Conservation (phyloP, 495 filamentous ascomycete genomes). For the Penicillium canariense region DNA sequence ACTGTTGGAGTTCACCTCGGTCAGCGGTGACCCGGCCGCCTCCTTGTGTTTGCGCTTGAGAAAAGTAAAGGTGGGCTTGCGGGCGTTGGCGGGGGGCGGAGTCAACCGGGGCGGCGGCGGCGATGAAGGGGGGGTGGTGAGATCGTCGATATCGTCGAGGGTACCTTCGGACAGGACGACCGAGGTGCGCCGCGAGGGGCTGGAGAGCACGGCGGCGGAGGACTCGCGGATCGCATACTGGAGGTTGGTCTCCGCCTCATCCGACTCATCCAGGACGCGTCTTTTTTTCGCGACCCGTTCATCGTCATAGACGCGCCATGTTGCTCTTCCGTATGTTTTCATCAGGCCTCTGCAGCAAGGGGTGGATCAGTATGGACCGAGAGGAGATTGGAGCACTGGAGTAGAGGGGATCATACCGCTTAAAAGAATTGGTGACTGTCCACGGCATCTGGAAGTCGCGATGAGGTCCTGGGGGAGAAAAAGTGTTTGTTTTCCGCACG, state of each 20-base stretch:
- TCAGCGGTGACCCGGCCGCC: conserved; percentile 39
- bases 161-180: conserved; percentile 47
- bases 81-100: conserved; percentile 54
- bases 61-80: conserved; percentile 52
- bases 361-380: conserved; percentile 3
- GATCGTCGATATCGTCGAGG: conserved; percentile 44
- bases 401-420: conserved; percentile 36
- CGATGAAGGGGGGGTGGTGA: conserved; percentile 50
- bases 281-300: conserved; percentile 46
- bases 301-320: conserved; percentile 51
- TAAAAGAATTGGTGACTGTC: conserved; percentile 58
- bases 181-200: conserved; percentile 48
- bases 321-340: conserved; percentile 52
- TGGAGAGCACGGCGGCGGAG: conserved; percentile 48
- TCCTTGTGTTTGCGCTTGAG: conserved; percentile 54
- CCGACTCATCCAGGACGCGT: conserved; percentile 46
- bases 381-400: not conserved
- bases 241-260: conserved; percentile 47
- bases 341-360: conserved; percentile 42
- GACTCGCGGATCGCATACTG: conserved; percentile 51
- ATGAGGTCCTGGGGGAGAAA: conserved; percentile 8
- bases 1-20: conserved; percentile 52
- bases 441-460: conserved; percentile 46
- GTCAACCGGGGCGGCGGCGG: conserved; percentile 57
- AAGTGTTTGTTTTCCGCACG: conserved; percentile 17